Evolutionary conservation across 129 eudicot genomes (phyloP).

Genomic region (Flaveria sonorensis): DNA sequence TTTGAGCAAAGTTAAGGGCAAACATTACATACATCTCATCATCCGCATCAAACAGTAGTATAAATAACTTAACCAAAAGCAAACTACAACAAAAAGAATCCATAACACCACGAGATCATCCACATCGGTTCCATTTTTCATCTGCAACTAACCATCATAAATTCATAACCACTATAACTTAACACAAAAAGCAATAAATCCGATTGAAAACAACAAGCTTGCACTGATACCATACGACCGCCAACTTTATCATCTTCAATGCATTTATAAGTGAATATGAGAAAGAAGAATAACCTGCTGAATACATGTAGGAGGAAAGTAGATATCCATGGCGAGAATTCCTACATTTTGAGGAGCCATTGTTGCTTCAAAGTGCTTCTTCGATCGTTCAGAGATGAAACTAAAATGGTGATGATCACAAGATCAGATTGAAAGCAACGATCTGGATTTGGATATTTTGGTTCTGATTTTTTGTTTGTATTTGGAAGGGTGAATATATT

Average conservation of each 20-base stretch:
- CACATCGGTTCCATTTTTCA: background rate
- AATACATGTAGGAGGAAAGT: conserved; percentile 95
- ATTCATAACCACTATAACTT: background rate
- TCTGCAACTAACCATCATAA: background rate
- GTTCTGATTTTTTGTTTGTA: background rate
- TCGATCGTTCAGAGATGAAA: conserved; percentile 52
- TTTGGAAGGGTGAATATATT: background rate
- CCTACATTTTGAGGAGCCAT: conserved; percentile 96
- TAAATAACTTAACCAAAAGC: background rate
- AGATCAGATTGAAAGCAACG: conserved; percentile 17
- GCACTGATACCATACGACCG: background rate
- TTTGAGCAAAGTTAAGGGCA: background rate
- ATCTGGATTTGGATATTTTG: conserved; percentile 1
- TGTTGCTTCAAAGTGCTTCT: conserved; percentile 22
- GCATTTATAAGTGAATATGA: background rate
- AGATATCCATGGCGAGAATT: conserved; percentile 96
- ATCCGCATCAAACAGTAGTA: background rate
- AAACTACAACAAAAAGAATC: background rate
- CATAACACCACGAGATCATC: background rate
- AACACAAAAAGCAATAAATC: background rate
- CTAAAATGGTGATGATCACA: too few species aligned
- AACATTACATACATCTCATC: background rate
- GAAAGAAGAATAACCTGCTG: conserved; percentile 60
- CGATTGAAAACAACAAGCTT: conserved; percentile 9
- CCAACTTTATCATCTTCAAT: background rate